Evolutionary conservation across 2,329 filamentous ascomycete species (phyloP), one percentile per base, ranked within the genome.

Genomic region (Epichloe baconii): DNA sequence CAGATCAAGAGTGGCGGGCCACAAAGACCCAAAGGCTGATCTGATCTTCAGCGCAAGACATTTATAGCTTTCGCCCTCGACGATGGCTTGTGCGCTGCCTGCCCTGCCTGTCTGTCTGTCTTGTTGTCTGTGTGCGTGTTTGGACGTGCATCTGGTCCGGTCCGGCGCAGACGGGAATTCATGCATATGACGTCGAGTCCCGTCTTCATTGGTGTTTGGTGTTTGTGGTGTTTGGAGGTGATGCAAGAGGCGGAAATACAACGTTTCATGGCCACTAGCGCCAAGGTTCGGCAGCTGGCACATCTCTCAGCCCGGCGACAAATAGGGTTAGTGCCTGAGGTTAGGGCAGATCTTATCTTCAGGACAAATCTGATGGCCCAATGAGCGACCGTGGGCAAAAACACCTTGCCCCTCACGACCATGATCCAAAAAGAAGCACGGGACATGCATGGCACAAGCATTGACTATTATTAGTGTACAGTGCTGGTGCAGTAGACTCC

Each of bases 231-330:
- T 26, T 36, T 26, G 23, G 49, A 37, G 35, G 51, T 52, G 43
- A 49, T 48, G 52, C 44, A 48, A 21, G 45, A 40, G 49, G 52
- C 48, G n/a, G 45, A 50, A 52, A 57, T 55, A 53, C 54, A 57
- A 57, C 55, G 55, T 57, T 57, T 50, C 54, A 54, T 57, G 49
- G 51, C 42, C 35, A 38, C 34, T 47, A 14, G 14, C 23, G n/a
- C 7, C 7, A 44, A 15, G 17, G 44, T 21, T 36, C 44, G 44
- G 44, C 34, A 44, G 15, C 42, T 44, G 21, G 44, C 44, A 17
- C 44, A 46, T 46, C 17, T 46, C 36, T 46, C 44, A 34, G 44
- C 44, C 44, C 34, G 44, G 23, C 44, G 44, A 34, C 34, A 34
- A 46, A 14, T 37, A 4, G 8, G 26, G 26, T 46, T 26, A 46